Base-by-base conservation (phyloP, 2,329 filamentous ascomycete species). In the Fusarium sp. region DNA sequence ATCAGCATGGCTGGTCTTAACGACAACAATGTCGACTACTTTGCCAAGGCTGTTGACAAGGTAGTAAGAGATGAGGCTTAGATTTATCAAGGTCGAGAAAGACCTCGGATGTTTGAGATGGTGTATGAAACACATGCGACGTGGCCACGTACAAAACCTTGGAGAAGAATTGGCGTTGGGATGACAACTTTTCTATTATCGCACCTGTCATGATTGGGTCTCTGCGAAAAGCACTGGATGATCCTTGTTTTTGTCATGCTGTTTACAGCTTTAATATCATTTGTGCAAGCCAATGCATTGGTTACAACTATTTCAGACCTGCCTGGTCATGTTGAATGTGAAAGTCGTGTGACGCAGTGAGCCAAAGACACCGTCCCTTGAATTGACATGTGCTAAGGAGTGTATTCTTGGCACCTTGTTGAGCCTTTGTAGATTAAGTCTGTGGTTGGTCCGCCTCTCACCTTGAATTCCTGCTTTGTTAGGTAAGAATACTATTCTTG, bases 1-100 rank as follows among this genome's bases (percentile, higher is more conserved):
- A 97, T 98, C 78, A 96, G 91, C 74, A 98, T 99, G 94, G 95
- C 95, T 6, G 95, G 95, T n/a, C 80, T 98, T 66, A 98, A 98
- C 77, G 90, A 91, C 23, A 80, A 88, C 71, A 99, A 98, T 74
- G 83, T 98, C 56, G 92, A 97, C 51, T 97, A 97, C 79, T 91
- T 98, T 71, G 95, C 93, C 43, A 88, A 90, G 76, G 92, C 94
- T 1, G 86, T 98, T 11, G 90, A 97, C 74, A 90, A 89, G 76
- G 91, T 94, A 29, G 92, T 98, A 21, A 69, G 68, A 29, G 72
- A 72, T 31, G 58, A 60, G 8, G 61, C 67, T 61, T 72, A 66
- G 57, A 32, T 46, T 15, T 14, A n/a, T 25, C 19, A 15, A 14
- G 46, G 47, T 23, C 42, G 36, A 46, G 48, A 21, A 35, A 46